Evolutionary conservation across 331 rosid genomes (phyloP), one percentile per base, ranked within the genome.

Genomic region (Phaseolus coccineus): DNA sequence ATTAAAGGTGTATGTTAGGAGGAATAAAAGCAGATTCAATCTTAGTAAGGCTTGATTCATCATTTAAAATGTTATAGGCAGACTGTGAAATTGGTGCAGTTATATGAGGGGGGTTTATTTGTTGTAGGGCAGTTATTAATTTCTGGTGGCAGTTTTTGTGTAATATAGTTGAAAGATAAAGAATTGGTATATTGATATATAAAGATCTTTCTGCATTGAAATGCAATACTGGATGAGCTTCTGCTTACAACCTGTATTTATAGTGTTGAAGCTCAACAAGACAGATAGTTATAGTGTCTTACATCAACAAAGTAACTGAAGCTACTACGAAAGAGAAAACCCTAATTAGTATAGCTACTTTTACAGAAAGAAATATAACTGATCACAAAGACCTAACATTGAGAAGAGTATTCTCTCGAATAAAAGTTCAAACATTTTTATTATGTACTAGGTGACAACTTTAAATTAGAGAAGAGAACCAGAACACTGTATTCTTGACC

Each of bases 401-500:
- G 7, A 55, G 62, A 55, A 55, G 62, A 8, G 62, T 55, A 55
- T 55, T 55, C 5, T 55, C 31, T 55, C 31, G 22, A 19, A 19
- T 19, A 19, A 19, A 55, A 56, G 14, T 11, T 56, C 62, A 56
- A 56, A 39, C 39, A 25, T 57, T 24, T 39, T 24, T 22, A 53
- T 14, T 12, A 35, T 72, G 53, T 55, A 50, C 55, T 7, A 28
- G 39, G 15, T 37, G 52, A 19, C 65, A 24, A 56, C 7, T 37
- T 56, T 56, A 24, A 40, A 37, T 15, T 27, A 40, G 57, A 24
- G 27, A 57, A 57, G 35, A 42, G 28, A 58, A 40, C 30, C 4
- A 28, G 69, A 59, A 9, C 40, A 74, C 6, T 28, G 57, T 59
- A 42, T 58, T 74, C 12, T 22, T 58, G 12, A 59, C 70, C 50